Percentiles rank a stretch among this genome's conserved stretches.
phyloP scores from a whole-genome alignment of 345 rosid genomes.

The Fremontodendron californicum region DNA sequence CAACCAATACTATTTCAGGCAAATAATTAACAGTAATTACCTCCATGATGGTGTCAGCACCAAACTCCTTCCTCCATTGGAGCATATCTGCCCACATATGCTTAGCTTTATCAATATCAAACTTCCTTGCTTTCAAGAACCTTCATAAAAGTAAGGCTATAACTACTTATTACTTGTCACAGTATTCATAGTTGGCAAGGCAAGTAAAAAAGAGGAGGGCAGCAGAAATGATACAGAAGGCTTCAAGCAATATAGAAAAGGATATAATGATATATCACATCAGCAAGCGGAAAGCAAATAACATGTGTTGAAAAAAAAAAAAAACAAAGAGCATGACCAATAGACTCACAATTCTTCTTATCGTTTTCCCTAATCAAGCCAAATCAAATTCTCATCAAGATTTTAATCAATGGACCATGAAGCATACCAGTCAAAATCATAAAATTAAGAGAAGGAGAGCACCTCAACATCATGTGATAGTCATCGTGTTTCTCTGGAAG shows the following conservation, averaged over 20 bases:
- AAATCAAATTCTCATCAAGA: neutral
- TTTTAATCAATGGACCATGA: neutral
- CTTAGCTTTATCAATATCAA: slow-evolving; percentile 84
- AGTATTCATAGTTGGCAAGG: neutral
- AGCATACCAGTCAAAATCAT: neutral
- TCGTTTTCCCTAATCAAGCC: neutral
- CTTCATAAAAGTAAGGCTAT: slow-evolving; percentile 27
- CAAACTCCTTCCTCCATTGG: slow-evolving; percentile 91
- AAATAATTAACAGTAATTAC: slow-evolving; percentile 30
- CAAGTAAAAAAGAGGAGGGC: neutral
- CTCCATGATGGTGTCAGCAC: slow-evolving; percentile 73
- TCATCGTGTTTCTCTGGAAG: slow-evolving; percentile 75
- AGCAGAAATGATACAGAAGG: neutral
- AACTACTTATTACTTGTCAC: neutral
- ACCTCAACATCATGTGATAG: slow-evolving; percentile 96
- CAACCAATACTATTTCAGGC: slow-evolving; percentile 12
- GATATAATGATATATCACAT: neutral
- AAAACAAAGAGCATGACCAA: neutral
- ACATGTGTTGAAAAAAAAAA: neutral
- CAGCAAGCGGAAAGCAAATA: neutral
- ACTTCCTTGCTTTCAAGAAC: slow-evolving; percentile 90
- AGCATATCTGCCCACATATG: slow-evolving; percentile 99
- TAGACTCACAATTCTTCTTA: neutral
- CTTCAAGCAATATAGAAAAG: slow-evolving; percentile 2
- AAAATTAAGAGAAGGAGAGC: slow-evolving; percentile 2